A percentile compares a stretch with the other conserved stretches of the same genome.
phyloP scores from a whole-genome alignment of 768 basidiomycete genomes.

The Crucibulum laeve region DNA sequence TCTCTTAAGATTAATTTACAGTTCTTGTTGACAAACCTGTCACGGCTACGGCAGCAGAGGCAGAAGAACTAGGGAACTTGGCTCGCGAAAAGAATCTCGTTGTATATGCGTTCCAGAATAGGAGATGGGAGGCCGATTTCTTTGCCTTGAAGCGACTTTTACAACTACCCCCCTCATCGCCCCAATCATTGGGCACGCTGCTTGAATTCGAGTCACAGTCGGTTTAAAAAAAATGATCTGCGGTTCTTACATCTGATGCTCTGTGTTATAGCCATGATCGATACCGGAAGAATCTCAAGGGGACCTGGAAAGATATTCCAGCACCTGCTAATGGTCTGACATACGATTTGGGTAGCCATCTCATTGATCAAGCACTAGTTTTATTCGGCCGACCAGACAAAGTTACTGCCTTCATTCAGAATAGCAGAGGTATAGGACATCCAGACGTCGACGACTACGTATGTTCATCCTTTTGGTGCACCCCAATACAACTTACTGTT shows the following conservation, averaged over 20 bases:
- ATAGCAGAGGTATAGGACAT: constrained; percentile 61
- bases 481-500: neutral
- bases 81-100: constrained; percentile 58
- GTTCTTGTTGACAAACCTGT: constrained; percentile 83
- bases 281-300: constrained; percentile 58
- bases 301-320: constrained; percentile 77
- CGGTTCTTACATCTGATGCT: constrained; percentile 1
- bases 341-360: constrained; percentile 78
- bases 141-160: constrained; percentile 60
- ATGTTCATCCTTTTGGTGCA: neutral
- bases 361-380: constrained; percentile 72
- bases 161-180: constrained; percentile 43
- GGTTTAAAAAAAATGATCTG: constrained; percentile 12
- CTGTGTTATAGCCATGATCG: constrained; percentile 58
- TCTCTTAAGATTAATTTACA: constrained; percentile 15
- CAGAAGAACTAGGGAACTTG: constrained; percentile 53
- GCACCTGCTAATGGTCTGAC: constrained; percentile 59
- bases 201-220: constrained; percentile 76
- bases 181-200: constrained; percentile 54
- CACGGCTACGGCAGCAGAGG: constrained; percentile 54
- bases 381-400: constrained; percentile 73
- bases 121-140: constrained; percentile 79
- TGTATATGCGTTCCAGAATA: constrained; percentile 70
- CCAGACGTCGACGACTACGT: constrained; percentile 66
- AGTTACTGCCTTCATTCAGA: constrained; percentile 67